phyloP scores from a whole-genome alignment of 83 land plant genomes.

The Thuja plicata region DNA sequence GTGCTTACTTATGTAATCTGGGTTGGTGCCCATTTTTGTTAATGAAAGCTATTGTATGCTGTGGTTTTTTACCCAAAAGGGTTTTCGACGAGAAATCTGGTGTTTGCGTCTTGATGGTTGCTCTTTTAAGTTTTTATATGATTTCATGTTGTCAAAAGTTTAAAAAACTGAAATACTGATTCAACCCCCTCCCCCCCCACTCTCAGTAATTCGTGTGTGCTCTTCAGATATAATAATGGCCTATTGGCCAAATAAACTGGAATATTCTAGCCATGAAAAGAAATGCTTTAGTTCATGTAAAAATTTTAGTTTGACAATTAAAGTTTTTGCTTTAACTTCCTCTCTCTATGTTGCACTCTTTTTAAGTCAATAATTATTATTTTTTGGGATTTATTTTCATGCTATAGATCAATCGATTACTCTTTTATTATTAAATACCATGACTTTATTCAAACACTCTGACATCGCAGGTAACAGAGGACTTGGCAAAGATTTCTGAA shows the following conservation, averaged over 20 bases:
- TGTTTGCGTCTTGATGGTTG: too few species aligned
- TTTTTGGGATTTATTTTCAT: not conserved
- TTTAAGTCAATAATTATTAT: not conserved
- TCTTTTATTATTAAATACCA: not conserved
- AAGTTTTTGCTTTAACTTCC: not conserved
- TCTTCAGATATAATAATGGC: too few species aligned
- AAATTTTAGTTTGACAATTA: not conserved
- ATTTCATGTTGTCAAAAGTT: too few species aligned
- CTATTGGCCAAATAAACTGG: not conserved
- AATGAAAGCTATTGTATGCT: too few species aligned
- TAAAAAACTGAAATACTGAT: too few species aligned
- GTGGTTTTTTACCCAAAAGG: too few species aligned
- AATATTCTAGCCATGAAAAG: not conserved
- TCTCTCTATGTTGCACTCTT: not conserved
- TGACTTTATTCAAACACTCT: not conserved
- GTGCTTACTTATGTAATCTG: too few species aligned
- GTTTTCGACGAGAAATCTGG: too few species aligned
- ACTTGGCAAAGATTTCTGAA: constrained; percentile 38
- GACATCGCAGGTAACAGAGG: constrained; percentile 40
- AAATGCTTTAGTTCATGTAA: not conserved
- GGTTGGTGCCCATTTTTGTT: too few species aligned
- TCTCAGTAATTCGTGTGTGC: too few species aligned
- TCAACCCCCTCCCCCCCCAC: too few species aligned
- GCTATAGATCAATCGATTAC: not conserved
- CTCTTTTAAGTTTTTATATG: too few species aligned